A percentile compares a stretch with the other conserved stretches of the same genome.
Evolutionary conservation across 768 basidiomycete genomes (phyloP).

Genomic region (Gelatoporia subvermispora): DNA sequence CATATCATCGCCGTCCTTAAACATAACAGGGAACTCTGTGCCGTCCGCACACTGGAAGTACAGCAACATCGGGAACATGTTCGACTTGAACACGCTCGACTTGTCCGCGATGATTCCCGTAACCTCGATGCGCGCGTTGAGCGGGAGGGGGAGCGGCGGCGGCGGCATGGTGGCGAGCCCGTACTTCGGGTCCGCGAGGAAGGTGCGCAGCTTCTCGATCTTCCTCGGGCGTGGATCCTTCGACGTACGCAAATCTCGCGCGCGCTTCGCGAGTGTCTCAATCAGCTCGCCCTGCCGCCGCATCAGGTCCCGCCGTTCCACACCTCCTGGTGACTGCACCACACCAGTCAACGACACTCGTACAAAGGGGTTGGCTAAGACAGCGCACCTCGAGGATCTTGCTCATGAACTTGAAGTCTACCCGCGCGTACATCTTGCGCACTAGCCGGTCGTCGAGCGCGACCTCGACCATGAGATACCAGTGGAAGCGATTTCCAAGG

Average conservation of each 20-base stretch:
- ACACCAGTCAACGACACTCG: background rate
- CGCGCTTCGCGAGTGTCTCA: constrained; percentile 78
- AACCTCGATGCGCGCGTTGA: constrained; percentile 82
- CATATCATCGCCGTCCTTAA: constrained; percentile 99
- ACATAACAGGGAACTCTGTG: constrained; percentile 89
- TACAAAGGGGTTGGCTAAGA: no score
- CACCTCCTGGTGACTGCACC: constrained; percentile 67
- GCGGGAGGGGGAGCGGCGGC: constrained; percentile 73
- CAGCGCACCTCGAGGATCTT: constrained; percentile 74
- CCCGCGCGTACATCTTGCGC: constrained; percentile 90
- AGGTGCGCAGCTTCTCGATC: constrained; percentile 89
- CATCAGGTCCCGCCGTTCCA: constrained; percentile 81
- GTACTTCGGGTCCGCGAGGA: constrained; percentile 82
- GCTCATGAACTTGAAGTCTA: constrained; percentile 87
- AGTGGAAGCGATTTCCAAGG: constrained; percentile 88
- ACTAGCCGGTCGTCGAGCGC: constrained; percentile 80
- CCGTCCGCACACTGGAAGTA: constrained; percentile 86
- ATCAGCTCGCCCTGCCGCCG: constrained; percentile 89
- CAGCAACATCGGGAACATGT: constrained; percentile 85
- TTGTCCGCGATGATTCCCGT: constrained; percentile 88
- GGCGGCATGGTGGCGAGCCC: constrained; percentile 66
- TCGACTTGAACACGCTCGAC: constrained; percentile 96
- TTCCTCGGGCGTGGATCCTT: constrained; percentile 96
- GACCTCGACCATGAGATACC: constrained; percentile 98
- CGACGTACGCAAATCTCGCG: constrained; percentile 80